Evolutionary conservation across 192 early-diverging fungal species (phyloP).

Genomic region (Phycomyces nitens): DNA sequence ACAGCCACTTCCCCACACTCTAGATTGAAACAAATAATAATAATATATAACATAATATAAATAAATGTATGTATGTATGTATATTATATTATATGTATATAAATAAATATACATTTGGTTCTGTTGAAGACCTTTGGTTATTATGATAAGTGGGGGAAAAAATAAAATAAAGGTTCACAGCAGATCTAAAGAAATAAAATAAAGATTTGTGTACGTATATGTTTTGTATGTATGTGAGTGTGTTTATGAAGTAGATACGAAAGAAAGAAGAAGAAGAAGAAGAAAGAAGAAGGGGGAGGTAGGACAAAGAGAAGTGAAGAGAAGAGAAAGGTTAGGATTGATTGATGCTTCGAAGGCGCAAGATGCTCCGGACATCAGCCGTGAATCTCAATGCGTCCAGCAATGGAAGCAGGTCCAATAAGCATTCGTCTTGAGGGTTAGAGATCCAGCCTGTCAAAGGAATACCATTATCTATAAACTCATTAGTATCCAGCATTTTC

Average conservation of each 20-base stretch:
- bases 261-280: not conserved
- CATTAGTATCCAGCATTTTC: no score
- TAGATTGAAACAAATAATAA: no score
- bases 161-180: no score
- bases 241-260: not conserved
- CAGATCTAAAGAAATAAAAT: no score
- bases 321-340: no score
- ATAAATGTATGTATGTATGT: no score
- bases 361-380: constrained; percentile 79
- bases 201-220: not conserved
- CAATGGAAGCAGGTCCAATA: constrained; percentile 85
- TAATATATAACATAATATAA: no score
- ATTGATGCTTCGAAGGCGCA: constrained; percentile 41
- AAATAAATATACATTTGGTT: not conserved
- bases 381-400: constrained; percentile 84
- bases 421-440: constrained; percentile 73
- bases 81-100: no score
- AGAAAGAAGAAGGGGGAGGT: not conserved
- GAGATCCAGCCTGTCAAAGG: constrained; percentile 85
- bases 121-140: not conserved
- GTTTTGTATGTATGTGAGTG: constrained; percentile 2
- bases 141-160: no score
- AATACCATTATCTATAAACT: constrained; percentile 88
- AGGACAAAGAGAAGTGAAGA: not conserved
- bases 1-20: no score